phyloP scores from a whole-genome alignment of 106 monocot genomes.

The Dendrobium chrysotoxum region DNA sequence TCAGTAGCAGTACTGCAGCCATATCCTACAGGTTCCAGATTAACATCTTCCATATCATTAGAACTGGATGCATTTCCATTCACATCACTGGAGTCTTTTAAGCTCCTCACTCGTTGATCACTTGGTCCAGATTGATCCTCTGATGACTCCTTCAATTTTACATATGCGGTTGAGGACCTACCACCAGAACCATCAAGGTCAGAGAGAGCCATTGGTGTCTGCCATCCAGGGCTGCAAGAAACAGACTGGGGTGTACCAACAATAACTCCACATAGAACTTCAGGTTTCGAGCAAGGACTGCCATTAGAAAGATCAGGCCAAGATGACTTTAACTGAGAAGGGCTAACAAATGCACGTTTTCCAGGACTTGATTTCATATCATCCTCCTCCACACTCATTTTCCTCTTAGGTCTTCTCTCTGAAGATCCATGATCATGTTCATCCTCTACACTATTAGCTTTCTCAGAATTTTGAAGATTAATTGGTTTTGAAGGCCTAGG shows the following conservation, averaged over 20 bases:
- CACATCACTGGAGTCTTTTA: not conserved
- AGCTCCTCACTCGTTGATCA: not conserved
- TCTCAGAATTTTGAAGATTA: constrained; percentile 14
- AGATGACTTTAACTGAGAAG: not conserved
- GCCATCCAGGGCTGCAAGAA: not conserved
- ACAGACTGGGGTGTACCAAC: not conserved
- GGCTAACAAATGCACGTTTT: constrained; percentile 29
- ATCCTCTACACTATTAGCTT: not conserved
- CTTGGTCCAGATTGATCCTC: not conserved
- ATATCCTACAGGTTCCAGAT: not conserved
- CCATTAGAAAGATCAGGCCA: constrained; percentile 8
- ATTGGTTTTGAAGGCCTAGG: constrained; percentile 28
- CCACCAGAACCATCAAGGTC: not conserved
- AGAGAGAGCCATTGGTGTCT: not conserved
- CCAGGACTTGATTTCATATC: constrained; percentile 6
- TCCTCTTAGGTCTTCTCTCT: constrained; percentile 37
- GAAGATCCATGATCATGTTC: constrained; percentile 16
- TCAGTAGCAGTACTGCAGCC: not conserved
- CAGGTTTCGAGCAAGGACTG: not conserved
- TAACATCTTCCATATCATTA: not conserved
- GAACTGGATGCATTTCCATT: not conserved
- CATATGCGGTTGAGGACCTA: not conserved
- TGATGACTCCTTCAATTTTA: constrained; percentile 9
- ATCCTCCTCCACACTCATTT: constrained; percentile 13
- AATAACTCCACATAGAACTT: not conserved